Evolutionary conservation across 2,329 filamentous ascomycete species (phyloP), one percentile per base, ranked within the genome.

Genomic region (Knoxdaviesia capensis): DNA sequence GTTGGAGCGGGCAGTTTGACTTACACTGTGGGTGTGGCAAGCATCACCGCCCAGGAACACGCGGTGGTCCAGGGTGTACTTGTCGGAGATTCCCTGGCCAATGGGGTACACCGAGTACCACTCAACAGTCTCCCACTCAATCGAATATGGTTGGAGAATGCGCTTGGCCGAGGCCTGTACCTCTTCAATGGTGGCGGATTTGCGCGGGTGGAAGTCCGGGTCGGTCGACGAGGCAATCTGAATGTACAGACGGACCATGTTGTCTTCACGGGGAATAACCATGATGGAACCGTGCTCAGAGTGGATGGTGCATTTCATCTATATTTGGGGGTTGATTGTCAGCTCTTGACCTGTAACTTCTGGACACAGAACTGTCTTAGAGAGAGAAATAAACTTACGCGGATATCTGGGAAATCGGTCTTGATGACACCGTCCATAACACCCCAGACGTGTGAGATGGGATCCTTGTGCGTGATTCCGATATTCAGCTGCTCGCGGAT

Each of bases 21-120:
- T 62, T 61, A 76, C 73, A 49, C 77, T 82, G 51, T 84, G 80
- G 1, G 80, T 85, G 56, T 86, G 80, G 49, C 77, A 83, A n/a
- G 80, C 78, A 57, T 86, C 80, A 35, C 80, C 80, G 8, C 75
- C 78, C 31, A 86, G 65, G 53, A 85, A 85, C 2, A 85, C 76
- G 41, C 80, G 68, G 48, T 80, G 68, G 45, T 80, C 70, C 40
- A 77, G 57, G 0, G 77, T 79, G 50, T 80, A 80, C 11, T 65
- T 70, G 43, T 79, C 76, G 1, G 78, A 69, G 33, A 82, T 77
- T 0, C 80, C 77, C 55, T 85, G 80, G 6, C 79, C 78, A 46
- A 85, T 82, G 38, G 80, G 77, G 50, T 85, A 85, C 2, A 80
- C 78, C 0, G 80, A 80, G 58, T 74, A 85, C 80, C 79, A 83